A percentile compares a stretch with the other conserved stretches of the same genome.
Conservation (phyloP, 441 rosid species). For the Erysimum pusillum region DNA sequence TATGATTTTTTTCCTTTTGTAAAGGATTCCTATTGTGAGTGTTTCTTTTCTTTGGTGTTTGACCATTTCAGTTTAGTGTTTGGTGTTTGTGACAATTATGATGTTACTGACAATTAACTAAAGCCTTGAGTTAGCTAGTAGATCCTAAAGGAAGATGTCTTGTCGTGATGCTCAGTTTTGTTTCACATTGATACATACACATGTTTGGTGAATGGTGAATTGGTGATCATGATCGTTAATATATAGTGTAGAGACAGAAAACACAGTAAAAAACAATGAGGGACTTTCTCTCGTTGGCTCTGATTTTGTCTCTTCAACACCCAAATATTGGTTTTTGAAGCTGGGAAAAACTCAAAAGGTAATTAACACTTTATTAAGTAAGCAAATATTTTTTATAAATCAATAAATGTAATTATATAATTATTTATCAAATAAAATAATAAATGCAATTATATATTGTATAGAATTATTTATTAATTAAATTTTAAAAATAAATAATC, state of each 20-base stretch:
- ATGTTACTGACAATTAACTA: constrained; percentile 25
- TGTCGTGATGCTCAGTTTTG: constrained; percentile 22
- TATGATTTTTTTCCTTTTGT: too few relatives aligned
- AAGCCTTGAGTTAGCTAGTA: constrained; percentile 35
- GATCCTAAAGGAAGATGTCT: constrained; percentile 15
- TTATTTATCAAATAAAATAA: too few relatives aligned
- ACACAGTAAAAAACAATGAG: constrained; percentile 19
- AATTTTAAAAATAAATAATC: too few relatives aligned
- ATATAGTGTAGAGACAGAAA: constrained; percentile 6
- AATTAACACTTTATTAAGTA: too few relatives aligned
- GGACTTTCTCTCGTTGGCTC: background rate
- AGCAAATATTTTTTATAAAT: too few relatives aligned
- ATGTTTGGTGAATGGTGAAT: constrained; percentile 38
- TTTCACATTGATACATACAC: constrained; percentile 24
- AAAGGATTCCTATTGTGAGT: too few relatives aligned
- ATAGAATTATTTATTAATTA: too few relatives aligned
- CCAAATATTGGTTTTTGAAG: background rate
- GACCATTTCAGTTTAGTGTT: too few relatives aligned
- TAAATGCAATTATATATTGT: too few relatives aligned
- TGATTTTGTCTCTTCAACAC: background rate
- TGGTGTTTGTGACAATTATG: too few relatives aligned
- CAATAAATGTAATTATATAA: too few relatives aligned
- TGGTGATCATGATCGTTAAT: constrained; percentile 35
- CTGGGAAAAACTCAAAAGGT: background rate
- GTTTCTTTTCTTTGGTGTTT: too few relatives aligned